Base-by-base conservation (phyloP, 768 basidiomycete genomes). In the Pleurotus sapidus region DNA sequence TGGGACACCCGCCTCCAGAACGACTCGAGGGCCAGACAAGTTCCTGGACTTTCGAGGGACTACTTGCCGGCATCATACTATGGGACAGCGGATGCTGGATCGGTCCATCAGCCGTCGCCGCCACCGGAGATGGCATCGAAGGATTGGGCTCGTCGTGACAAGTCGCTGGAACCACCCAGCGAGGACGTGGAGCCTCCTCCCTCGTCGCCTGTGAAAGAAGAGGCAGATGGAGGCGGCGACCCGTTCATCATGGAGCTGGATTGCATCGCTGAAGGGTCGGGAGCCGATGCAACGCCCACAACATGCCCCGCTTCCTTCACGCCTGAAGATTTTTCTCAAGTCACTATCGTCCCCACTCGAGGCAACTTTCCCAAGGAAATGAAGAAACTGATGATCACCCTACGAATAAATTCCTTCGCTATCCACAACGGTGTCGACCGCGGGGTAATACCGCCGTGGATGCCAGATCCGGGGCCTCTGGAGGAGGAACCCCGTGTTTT, bases 381-480 rank as follows among this genome's bases (percentile, higher is more conserved):
- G 89, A 81, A 85, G 55, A 73, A 74, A 48, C 84, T 90, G 84
- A 92, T 92, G 89, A 82, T 82, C 43, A 83, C 85, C 18, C 89
- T 91, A 68, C 80, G 89, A 6, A 77, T 91, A 62, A 87, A 91
- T 68, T 88, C 88, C 0, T 91, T 91, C 62, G 80, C 88, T 20
- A 82, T 85, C 72, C 84, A 88, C 61, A 82, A 75, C 57, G 77
- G 75, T 27, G 65, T 68, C 3, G 72, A 77, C 39, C 76, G 77
- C 47, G 74, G 76, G 3, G 59, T 70, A 2, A 69, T 74, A 5
- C 61, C 66, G 30, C 53, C 62, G 1, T 72, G 70, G 8, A 74
- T 76, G 55, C 77, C 79, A 54, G 80, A 83, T 54, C 79, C 85
- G 4, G 79, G 80, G 0, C 83, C 88, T 0, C 73, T 89, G 50